Conservation (phyloP, 78 protist species). For the Pigoraptor vietnamica region DNA sequence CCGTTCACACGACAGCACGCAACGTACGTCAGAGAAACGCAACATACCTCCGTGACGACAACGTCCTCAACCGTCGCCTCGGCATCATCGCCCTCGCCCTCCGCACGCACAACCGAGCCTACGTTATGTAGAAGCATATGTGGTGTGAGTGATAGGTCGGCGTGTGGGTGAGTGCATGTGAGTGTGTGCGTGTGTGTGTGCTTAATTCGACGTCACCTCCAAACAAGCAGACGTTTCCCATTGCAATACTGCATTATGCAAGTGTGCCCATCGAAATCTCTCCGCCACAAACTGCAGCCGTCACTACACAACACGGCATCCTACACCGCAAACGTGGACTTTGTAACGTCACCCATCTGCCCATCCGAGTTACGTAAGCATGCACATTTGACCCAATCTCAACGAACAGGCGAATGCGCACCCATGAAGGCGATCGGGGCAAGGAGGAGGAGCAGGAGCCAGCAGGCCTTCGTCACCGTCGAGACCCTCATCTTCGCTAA, state of each 20-base stretch:
- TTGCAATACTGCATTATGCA: too few species aligned
- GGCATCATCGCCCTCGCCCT: neutral
- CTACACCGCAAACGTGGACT: neutral
- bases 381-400: neutral
- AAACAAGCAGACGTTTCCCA: too few species aligned
- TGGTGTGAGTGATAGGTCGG: too few species aligned
- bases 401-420: neutral
- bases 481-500: neutral
- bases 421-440: neutral
- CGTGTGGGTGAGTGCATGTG: too few species aligned
- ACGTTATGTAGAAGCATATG: neutral
- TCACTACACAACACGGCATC: too few species aligned
- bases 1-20: neutral
- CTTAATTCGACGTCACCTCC: too few species aligned
- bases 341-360: neutral
- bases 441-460: neutral
- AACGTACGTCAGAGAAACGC: neutral
- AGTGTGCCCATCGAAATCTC: too few species aligned
- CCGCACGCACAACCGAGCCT: neutral
- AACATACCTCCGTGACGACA: neutral
- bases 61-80: neutral
- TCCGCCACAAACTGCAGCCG: too few species aligned
- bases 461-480: neutral
- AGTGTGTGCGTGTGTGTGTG: too few species aligned
- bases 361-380: too few species aligned